These are phyloP conservation scores for Colletotrichum aenigma DNA, from an alignment of 2,329 filamentous ascomycete genomes.

Conservation along the genomic window DNA sequence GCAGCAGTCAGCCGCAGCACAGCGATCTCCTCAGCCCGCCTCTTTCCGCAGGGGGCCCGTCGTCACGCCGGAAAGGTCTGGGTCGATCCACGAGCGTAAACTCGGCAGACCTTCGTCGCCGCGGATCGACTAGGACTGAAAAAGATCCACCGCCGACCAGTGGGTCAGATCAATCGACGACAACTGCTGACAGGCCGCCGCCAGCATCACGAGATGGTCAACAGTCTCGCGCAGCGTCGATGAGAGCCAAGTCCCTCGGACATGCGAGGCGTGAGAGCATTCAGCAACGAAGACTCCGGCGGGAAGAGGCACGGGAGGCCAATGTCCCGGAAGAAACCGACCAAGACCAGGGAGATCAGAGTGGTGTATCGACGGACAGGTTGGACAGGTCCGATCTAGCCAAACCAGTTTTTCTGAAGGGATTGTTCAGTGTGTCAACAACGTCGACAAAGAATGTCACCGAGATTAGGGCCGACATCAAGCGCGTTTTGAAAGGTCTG, in stretches of 20 bases:
- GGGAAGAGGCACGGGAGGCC: slow-evolving; percentile 74
- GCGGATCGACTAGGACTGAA: slow-evolving; percentile 50
- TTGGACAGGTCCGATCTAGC: slow-evolving; percentile 76
- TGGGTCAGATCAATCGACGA: slow-evolving; percentile 78
- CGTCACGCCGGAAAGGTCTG: slow-evolving; percentile 70
- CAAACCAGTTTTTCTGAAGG: slow-evolving; percentile 95
- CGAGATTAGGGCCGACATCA: slow-evolving; percentile 87
- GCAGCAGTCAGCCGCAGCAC: slow-evolving; percentile 72
- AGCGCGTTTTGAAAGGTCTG: slow-evolving; percentile 84
- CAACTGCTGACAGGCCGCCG: slow-evolving; percentile 55
- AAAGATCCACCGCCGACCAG: slow-evolving; percentile 77
- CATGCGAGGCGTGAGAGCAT: slow-evolving; percentile 92
- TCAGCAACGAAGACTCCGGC: slow-evolving; percentile 77
- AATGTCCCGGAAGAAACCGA: slow-evolving; percentile 93
- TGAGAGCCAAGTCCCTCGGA: slow-evolving; percentile 84
- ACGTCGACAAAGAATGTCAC: slow-evolving; percentile 90
- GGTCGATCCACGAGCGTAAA: slow-evolving; percentile 92
- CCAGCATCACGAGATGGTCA: slow-evolving; percentile 56
- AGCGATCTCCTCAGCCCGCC: slow-evolving; percentile 81
- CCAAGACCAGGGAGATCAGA: slow-evolving; percentile 58
- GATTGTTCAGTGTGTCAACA: slow-evolving; percentile 95
- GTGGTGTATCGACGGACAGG: slow-evolving; percentile 64
- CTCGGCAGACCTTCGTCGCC: slow-evolving; percentile 79
- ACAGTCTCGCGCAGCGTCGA: slow-evolving; percentile 64
- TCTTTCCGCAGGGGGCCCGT: slow-evolving; percentile 60